phyloP scores from a whole-genome alignment of 2,329 filamentous ascomycete genomes.

The Diplodia mutila region DNA sequence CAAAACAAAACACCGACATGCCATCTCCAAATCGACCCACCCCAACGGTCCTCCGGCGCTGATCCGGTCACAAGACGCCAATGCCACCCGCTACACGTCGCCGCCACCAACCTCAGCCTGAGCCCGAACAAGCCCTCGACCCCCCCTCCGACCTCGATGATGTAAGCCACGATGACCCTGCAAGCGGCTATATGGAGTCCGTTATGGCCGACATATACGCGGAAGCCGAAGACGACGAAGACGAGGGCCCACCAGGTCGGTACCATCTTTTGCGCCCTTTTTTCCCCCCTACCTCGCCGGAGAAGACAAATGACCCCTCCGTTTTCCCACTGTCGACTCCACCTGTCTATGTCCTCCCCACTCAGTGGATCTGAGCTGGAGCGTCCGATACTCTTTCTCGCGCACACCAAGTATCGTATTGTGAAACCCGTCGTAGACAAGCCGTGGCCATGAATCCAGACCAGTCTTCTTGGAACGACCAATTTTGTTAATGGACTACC shows the following conservation, averaged over 20 bases:
- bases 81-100: slow-evolving; percentile 39
- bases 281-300: background rate
- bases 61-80: background rate
- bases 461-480: background rate
- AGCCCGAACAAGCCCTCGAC: slow-evolving; percentile 28
- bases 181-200: slow-evolving; percentile 17
- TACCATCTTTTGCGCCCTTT: background rate
- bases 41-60: slow-evolving; percentile 1
- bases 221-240: slow-evolving; percentile 35
- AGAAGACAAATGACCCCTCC: background rate
- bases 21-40: slow-evolving; percentile 8
- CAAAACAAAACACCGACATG: slow-evolving; percentile 25
- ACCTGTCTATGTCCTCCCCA: background rate
- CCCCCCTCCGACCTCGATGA: slow-evolving; percentile 24
- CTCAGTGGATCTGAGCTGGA: background rate
- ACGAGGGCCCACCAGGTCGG: slow-evolving; percentile 28
- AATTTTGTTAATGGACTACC: background rate
- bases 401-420: background rate
- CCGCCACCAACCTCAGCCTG: slow-evolving; percentile 31
- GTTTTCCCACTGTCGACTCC: background rate
- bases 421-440: background rate
- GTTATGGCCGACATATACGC: slow-evolving; percentile 33
- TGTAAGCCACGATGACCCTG: slow-evolving; percentile 11
- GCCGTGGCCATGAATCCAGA: background rate
- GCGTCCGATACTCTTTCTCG: background rate